These are phyloP conservation scores for Globisporangium carolinianum DNA, from an alignment of 352 stramenopile species.

Conservation along the genomic window DNA sequence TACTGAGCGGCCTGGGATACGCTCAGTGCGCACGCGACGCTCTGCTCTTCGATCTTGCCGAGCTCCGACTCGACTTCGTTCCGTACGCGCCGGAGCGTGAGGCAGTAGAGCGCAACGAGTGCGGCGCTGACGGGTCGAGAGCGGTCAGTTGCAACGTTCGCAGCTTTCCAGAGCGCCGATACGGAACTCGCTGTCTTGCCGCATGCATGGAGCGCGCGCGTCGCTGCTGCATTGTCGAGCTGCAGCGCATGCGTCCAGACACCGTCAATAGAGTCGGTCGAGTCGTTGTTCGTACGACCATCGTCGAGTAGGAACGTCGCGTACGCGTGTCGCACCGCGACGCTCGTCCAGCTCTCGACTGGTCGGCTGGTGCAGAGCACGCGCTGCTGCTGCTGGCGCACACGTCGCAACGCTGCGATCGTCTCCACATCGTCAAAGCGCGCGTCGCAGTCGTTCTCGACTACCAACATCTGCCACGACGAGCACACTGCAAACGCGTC, in stretches of 20 bases:
- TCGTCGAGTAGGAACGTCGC: slow-evolving; percentile 39
- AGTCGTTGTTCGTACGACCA: slow-evolving; percentile 11
- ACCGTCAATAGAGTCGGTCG: slow-evolving; percentile 2
- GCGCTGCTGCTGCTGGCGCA: slow-evolving; percentile 42
- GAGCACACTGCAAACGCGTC: slow-evolving; percentile 37
- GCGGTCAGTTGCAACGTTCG: slow-evolving; percentile 2
- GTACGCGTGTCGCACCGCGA: slow-evolving; percentile 30
- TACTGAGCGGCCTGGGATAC: slow-evolving; percentile 62
- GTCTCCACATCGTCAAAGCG: slow-evolving; percentile 36
- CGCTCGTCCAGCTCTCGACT: slow-evolving; percentile 51
- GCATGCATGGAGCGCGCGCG: slow-evolving; percentile 33
- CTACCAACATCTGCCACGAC: slow-evolving; percentile 64
- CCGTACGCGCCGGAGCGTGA: slow-evolving; percentile 59
- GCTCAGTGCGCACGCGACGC: slow-evolving; percentile 47
- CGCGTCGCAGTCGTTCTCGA: slow-evolving; percentile 59
- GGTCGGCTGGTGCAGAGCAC: slow-evolving; percentile 58
- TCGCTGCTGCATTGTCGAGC: slow-evolving; percentile 42
- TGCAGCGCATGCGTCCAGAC: slow-evolving; percentile 1
- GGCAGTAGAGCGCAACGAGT: slow-evolving; percentile 45
- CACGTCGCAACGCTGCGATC: slow-evolving; percentile 29
- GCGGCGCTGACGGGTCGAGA: slow-evolving; percentile 26
- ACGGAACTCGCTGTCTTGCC: slow-evolving; percentile 35
- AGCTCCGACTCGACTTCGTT: slow-evolving; percentile 73
- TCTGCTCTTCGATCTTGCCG: slow-evolving; percentile 80
- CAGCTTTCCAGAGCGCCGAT: slow-evolving; percentile 36